Conservation (phyloP, 495 filamentous ascomycete species). For the Saxophila tyrrhenica region DNA sequence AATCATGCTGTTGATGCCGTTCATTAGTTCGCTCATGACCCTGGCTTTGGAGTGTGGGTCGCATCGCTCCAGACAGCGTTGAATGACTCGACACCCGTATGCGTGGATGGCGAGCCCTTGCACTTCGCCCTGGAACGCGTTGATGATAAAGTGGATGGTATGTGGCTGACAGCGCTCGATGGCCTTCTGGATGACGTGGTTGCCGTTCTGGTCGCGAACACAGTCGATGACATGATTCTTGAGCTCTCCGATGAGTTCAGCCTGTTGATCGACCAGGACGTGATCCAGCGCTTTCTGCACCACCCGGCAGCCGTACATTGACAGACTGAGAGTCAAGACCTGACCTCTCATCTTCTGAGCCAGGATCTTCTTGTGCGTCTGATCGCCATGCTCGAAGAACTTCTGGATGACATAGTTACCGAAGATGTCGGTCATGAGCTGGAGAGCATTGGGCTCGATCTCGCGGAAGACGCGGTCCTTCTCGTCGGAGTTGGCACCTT, state of each 20-base stretch:
- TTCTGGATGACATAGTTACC: constrained; percentile 99
- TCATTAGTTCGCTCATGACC: constrained; percentile 70
- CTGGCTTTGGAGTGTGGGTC: constrained; percentile 55
- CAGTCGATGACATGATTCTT: constrained; percentile 66
- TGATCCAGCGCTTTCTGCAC: constrained; percentile 96
- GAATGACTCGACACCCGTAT: constrained; percentile 89
- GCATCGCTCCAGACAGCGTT: constrained; percentile 83
- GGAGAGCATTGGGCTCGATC: constrained; percentile 67
- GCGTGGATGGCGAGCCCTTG: constrained; percentile 63
- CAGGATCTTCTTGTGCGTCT: constrained; percentile 78
- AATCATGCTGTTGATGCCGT: constrained; percentile 58
- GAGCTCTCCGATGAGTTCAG: constrained; percentile 69
- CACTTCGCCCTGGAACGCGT: constrained; percentile 73
- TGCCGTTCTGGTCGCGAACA: constrained; percentile 85
- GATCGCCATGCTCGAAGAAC: constrained; percentile 93
- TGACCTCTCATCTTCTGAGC: constrained; percentile 79
- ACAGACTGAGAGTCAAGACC: constrained; percentile 63
- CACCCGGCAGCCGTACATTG: constrained; percentile 93
- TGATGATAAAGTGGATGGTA: constrained; percentile 81
- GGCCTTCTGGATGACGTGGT: constrained; percentile 93
- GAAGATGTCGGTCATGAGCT: constrained; percentile 92
- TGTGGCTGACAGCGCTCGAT: constrained; percentile 75
- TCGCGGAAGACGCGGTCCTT: constrained; percentile 90
- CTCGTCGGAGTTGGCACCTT: constrained; percentile 92
- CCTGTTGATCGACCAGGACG: constrained; percentile 83